Percentiles rank a stretch among this genome's conserved stretches.
phyloP scores from a whole-genome alignment of 1,139 yeast species.

The Zygosaccharomyces sapae region DNA sequence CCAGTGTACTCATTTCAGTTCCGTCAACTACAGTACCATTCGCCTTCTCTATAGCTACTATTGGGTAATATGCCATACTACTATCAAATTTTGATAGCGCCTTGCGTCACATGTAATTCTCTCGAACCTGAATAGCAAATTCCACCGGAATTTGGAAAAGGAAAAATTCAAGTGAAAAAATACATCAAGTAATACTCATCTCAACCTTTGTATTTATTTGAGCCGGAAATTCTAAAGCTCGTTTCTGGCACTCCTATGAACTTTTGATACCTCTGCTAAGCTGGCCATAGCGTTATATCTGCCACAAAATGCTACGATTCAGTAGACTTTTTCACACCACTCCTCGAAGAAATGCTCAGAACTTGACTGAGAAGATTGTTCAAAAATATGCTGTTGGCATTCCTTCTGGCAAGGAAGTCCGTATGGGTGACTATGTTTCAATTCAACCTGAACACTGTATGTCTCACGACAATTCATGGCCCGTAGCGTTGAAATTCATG shows the following conservation, averaged over 20 bases:
- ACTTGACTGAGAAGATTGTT: constrained; percentile 90
- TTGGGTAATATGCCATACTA: too few species aligned
- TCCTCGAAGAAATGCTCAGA: constrained; percentile 47
- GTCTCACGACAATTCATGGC: constrained; percentile 99
- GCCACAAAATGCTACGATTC: constrained; percentile 17
- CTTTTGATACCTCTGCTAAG: too few species aligned
- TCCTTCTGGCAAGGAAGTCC: constrained; percentile 64
- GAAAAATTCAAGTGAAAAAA: neutral
- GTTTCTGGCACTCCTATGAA: too few species aligned
- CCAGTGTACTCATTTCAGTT: too few species aligned
- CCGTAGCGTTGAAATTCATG: constrained; percentile 94
- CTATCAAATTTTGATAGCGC: neutral
- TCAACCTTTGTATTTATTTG: neutral
- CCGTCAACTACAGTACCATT: too few species aligned
- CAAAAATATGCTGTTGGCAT: constrained; percentile 88
- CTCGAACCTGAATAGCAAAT: neutral
- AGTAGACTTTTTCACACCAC: constrained; percentile 20
- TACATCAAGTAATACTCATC: neutral
- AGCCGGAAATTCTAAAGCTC: constrained; percentile 8
- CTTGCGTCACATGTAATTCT: neutral
- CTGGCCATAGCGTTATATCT: neutral
- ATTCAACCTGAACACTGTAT: constrained; percentile 95
- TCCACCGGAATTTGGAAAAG: neutral
- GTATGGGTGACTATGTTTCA: constrained; percentile 90
- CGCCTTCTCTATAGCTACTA: too few species aligned